A percentile compares a stretch with the other conserved stretches of the same genome.
These are phyloP conservation scores for Yarrowia hollandica DNA, from an alignment of 805 yeast genomes.

Conservation along the genomic window DNA sequence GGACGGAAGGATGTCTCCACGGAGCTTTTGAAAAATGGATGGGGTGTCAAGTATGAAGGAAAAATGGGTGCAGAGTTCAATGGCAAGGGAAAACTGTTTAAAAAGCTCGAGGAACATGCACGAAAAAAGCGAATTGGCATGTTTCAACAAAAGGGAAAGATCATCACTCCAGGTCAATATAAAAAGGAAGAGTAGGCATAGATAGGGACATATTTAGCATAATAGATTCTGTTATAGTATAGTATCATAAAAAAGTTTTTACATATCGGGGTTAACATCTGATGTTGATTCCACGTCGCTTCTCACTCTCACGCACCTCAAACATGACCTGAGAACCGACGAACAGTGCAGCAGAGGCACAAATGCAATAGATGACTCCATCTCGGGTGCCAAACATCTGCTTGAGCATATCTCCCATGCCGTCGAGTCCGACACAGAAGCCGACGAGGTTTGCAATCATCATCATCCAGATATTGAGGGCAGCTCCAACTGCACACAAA, in stretches of 20 bases:
- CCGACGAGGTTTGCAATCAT: slow-evolving; percentile 95
- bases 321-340: slow-evolving; percentile 92
- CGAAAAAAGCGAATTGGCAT: slow-evolving; percentile 60
- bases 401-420: slow-evolving; percentile 61
- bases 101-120: slow-evolving; percentile 61
- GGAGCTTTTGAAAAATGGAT: slow-evolving; percentile 80
- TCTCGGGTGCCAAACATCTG: slow-evolving; percentile 71
- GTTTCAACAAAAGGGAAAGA: slow-evolving; percentile 52
- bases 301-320: slow-evolving; percentile 84
- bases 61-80: slow-evolving; percentile 83
- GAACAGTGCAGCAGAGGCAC: slow-evolving; percentile 68
- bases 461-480: slow-evolving; percentile 93
- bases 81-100: slow-evolving; percentile 62
- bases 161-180: slow-evolving; percentile 38
- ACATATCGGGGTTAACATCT: slow-evolving; percentile 53
- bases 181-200: slow-evolving; percentile 38
- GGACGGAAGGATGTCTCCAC: slow-evolving; percentile 80
- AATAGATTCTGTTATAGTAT: background rate
- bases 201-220: background rate
- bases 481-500: slow-evolving; percentile 84
- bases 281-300: slow-evolving; percentile 76
- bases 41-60: slow-evolving; percentile 87
- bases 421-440: slow-evolving; percentile 89
- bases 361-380: slow-evolving; percentile 60
- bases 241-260: slow-evolving; percentile 24